Evolutionary conservation across 305 asterid genomes (phyloP), one percentile per base, ranked within the genome.

Genomic region (Fraxinus xanthoxyloides): DNA sequence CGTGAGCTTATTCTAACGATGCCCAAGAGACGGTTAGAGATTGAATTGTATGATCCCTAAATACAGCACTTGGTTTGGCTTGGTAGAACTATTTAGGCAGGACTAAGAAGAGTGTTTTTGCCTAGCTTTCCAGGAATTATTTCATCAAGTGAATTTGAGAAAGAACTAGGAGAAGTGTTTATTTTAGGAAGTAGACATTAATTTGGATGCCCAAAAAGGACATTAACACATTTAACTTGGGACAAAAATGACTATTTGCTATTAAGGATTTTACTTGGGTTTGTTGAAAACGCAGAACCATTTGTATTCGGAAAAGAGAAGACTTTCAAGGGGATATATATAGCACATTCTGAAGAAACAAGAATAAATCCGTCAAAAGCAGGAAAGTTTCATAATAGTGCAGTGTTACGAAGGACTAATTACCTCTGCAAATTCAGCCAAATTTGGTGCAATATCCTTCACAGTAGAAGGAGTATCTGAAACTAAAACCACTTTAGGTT

Each of bases 401-500:
- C 73, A 21, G 13, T 5, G 9, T 54, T 23, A 67, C 5, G 24
- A 46, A 31, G 19, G 28, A 75, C 75, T 81, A 79, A 84, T 83
- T 90, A 93, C 98, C 87, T 96, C 97, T 38, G 98, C 92, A 82
- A 91, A 85, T 83, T 91, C 90, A 83, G 87, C 87, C 79, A 96
- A 77, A 84, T 85, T 81, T 70, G 88, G 84, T 78, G 89, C 79
- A 83, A 93, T 88, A 67, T 91, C 93, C 83, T 88, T 86, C 83
- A 96, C 85, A 82, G 92, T 77, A 73, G 92, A 85, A 83, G 99
- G 98, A 72, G 91, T 92, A 86, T 96, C 99, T 3, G 99, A 93
- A 88, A 96, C 91, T 84, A 96, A 51, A 77, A 90, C 95, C 30
- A 96, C 89, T 86, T 87, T 94, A 61, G 98, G 99, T 85, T 87